These are phyloP conservation scores for Cryphonectria naterciae DNA, from an alignment of 2,329 filamentous ascomycete species.

Conservation along the genomic window DNA sequence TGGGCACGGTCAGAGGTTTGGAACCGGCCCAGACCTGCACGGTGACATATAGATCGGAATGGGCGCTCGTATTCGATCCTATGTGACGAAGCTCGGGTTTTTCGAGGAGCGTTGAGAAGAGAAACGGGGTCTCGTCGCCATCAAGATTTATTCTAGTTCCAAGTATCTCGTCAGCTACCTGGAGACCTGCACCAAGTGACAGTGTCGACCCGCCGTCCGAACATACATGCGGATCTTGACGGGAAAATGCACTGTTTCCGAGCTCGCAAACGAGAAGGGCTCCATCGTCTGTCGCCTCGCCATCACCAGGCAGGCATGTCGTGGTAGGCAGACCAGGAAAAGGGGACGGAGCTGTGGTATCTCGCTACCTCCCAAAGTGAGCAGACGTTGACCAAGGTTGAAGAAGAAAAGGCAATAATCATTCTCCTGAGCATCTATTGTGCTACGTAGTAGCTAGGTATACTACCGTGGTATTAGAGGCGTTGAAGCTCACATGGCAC, in stretches of 20 bases:
- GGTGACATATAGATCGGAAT: constrained; percentile 91
- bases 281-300: constrained; percentile 65
- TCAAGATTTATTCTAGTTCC: constrained; percentile 70
- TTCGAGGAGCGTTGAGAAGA: constrained; percentile 77
- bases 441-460: not conserved
- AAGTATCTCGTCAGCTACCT: not conserved
- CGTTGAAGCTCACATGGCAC: not conserved
- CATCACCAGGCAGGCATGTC: constrained; percentile 9
- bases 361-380: not conserved
- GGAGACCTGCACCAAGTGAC: too few species aligned
- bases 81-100: constrained; percentile 82
- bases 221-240: constrained; percentile 66
- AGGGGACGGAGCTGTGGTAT: not conserved
- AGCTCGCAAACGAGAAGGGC: constrained; percentile 92
- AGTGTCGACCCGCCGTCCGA: constrained; percentile 33
- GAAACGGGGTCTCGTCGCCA: constrained; percentile 74
- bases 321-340: not conserved
- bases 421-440: not conserved
- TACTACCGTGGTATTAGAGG: not conserved
- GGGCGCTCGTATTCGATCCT: constrained; percentile 79
- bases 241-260: constrained; percentile 78
- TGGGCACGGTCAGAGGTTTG: constrained; percentile 87
- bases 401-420: not conserved
- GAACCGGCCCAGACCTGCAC: constrained; percentile 95
- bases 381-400: not conserved